These are phyloP conservation scores for Dichomitus squalens DNA, from an alignment of 1,284 basidiomycete species.

Conservation along the genomic window DNA sequence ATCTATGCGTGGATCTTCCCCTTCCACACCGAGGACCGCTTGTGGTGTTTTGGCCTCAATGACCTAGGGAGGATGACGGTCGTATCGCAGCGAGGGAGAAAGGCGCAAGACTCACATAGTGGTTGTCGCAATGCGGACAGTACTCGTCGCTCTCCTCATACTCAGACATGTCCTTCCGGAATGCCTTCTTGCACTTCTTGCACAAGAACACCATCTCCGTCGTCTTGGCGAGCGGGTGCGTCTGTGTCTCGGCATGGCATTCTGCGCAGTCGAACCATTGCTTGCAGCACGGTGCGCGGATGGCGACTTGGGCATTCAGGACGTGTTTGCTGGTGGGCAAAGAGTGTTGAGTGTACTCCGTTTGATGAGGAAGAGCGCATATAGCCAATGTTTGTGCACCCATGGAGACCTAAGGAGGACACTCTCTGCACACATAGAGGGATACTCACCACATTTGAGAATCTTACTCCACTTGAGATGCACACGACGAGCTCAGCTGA, in stretches of 20 bases:
- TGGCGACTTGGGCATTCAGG: constrained; percentile 90
- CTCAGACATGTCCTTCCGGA: constrained; percentile 88
- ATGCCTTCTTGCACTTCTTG: constrained; percentile 98
- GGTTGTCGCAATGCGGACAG: constrained; percentile 98
- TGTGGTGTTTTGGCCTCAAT: constrained; percentile 93
- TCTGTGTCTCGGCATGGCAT: constrained; percentile 87
- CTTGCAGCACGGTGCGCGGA: constrained; percentile 93
- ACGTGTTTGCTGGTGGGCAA: constrained; percentile 77
- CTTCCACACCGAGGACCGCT: constrained; percentile 84
- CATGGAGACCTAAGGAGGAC: not conserved
- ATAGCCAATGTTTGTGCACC: not conserved
- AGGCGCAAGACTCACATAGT: constrained; percentile 72
- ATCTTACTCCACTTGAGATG: not conserved
- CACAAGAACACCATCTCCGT: constrained; percentile 93
- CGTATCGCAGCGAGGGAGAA: not conserved
- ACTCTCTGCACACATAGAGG: no score
- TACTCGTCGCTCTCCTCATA: constrained; percentile 98
- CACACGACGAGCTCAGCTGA: not conserved
- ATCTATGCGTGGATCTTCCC: constrained; percentile 89
- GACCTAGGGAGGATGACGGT: constrained; percentile 55
- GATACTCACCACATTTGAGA: constrained; percentile 2
- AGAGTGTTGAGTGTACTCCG: not conserved
- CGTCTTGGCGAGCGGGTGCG: constrained; percentile 77
- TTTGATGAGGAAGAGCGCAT: not conserved
- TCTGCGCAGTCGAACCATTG: constrained; percentile 96